These are phyloP conservation scores for Aaosphaeria pasadenensis DNA, from an alignment of 2,329 filamentous ascomycete species.

Conservation along the genomic window DNA sequence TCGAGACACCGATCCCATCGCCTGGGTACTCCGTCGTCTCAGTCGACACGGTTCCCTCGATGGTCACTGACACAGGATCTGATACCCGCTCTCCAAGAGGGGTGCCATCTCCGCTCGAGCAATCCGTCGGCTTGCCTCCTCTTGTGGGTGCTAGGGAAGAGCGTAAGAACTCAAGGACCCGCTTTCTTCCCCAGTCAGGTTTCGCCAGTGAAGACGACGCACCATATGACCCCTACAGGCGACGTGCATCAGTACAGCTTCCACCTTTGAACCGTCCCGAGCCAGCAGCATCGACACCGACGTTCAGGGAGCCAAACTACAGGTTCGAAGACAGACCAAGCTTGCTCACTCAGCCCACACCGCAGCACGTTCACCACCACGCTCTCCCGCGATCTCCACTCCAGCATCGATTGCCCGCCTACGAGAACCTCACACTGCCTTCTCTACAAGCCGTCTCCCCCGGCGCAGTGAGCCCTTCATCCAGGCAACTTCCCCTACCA, in stretches of 20 bases:
- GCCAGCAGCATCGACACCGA: constrained; percentile 12
- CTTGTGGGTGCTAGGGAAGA: constrained; percentile 34
- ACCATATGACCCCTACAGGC: constrained; percentile 22
- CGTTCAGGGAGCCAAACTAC: constrained; percentile 23
- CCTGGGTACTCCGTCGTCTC: constrained; percentile 64
- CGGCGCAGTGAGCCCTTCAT: constrained; percentile 22
- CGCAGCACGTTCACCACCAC: constrained; percentile 25
- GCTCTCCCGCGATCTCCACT: constrained; percentile 26
- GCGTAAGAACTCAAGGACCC: constrained; percentile 35
- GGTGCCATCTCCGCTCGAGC: constrained; percentile 46
- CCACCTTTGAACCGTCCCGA: constrained; percentile 29
- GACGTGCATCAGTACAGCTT: constrained; percentile 31
- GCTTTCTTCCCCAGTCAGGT: constrained; percentile 35
- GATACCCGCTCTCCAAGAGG: constrained; percentile 46
- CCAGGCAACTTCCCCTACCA: constrained; percentile 30
- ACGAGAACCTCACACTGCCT: constrained; percentile 19
- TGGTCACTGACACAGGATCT: constrained; percentile 64
- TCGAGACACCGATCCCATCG: constrained; percentile 61
- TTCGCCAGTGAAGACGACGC: constrained; percentile 37
- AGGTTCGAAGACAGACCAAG: constrained; percentile 18
- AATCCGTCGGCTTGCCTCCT: constrained; percentile 31
- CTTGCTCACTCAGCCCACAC: constrained; percentile 30
- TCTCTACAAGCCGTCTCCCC: constrained; percentile 16
- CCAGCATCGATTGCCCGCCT: constrained; percentile 30
- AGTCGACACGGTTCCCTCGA: constrained; percentile 62